A percentile compares a stretch with the other conserved stretches of the same genome.
Evolutionary conservation across 257 asterid species (phyloP).

Genomic region (Salvia rosmarinus): DNA sequence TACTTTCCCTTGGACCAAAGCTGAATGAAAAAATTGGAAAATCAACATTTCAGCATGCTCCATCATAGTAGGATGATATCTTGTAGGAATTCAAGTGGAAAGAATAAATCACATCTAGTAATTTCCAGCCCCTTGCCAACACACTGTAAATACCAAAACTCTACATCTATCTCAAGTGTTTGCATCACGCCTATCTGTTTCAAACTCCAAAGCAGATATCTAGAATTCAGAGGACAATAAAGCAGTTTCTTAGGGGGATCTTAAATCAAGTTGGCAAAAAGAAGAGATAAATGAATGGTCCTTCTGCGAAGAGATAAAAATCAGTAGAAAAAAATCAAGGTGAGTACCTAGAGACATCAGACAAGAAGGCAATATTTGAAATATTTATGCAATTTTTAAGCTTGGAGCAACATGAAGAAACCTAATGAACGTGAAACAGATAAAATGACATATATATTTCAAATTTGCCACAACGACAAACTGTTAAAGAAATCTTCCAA

Average conservation of each 20-base stretch:
- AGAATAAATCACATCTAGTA: background rate
- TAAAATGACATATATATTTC: background rate
- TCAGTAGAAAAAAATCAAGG: background rate
- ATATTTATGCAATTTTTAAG: background rate
- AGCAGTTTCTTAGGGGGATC: constrained; percentile 8
- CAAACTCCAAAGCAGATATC: constrained; percentile 13
- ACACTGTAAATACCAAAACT: background rate
- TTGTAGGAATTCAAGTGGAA: constrained; percentile 29
- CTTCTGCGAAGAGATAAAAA: background rate
- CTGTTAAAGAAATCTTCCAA: constrained; percentile 19
- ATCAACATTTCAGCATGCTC: constrained; percentile 22
- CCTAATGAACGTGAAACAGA: background rate
- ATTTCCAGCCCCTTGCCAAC: background rate
- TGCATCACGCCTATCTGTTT: background rate
- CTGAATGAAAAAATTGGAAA: constrained; percentile 45
- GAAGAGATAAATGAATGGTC: background rate
- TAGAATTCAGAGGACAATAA: constrained; percentile 5
- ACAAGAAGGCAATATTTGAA: background rate
- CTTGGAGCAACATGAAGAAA: constrained; percentile 14
- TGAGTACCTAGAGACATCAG: background rate
- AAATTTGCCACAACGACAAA: constrained; percentile 5
- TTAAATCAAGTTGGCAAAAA: background rate
- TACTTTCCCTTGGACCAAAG: constrained; percentile 95
- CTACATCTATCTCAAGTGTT: background rate
- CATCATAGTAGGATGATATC: constrained; percentile 21